Percentiles rank a stretch among this genome's conserved stretches.
Conservation (phyloP, 2,329 filamentous ascomycete species). For the Scedosporium minutisporum region DNA sequence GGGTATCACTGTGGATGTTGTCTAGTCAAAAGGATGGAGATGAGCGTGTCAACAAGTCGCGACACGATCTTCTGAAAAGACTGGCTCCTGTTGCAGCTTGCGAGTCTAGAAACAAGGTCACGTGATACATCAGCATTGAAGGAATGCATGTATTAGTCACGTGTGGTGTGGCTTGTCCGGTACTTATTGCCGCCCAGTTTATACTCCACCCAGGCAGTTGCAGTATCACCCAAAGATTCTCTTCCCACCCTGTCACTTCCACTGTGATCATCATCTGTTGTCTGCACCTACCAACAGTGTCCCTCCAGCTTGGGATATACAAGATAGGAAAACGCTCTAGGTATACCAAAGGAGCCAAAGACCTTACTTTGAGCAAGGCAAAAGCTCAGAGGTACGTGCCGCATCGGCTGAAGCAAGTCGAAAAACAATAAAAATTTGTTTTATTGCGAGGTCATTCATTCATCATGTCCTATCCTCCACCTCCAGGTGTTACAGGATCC, state of each 20-base stretch:
- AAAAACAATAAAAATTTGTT: conserved; percentile 1
- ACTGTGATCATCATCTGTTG: neutral
- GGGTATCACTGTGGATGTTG: neutral
- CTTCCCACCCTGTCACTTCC: neutral
- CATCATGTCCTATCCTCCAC: conserved; percentile 80
- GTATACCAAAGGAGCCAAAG: neutral
- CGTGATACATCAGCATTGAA: too few relatives aligned
- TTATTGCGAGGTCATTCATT: conserved; percentile 29
- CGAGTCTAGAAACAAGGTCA: neutral
- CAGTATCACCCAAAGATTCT: neutral
- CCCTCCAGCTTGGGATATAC: neutral
- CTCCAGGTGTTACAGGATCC: conserved; percentile 59
- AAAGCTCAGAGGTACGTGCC: conserved; percentile 6
- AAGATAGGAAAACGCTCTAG: neutral
- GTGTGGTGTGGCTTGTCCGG: neutral
- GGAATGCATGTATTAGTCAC: neutral
- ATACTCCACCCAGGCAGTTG: too few relatives aligned
- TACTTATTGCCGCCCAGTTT: too few relatives aligned
- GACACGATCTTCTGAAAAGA: neutral
- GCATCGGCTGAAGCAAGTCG: conserved; percentile 3
- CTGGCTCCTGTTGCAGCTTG: neutral
- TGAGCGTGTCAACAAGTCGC: neutral
- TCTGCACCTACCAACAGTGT: neutral
- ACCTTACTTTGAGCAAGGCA: neutral
- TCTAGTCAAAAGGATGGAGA: neutral